phyloP scores from a whole-genome alignment of 371 early-diverging fungal genomes.

The Rhizopus microsporus region DNA sequence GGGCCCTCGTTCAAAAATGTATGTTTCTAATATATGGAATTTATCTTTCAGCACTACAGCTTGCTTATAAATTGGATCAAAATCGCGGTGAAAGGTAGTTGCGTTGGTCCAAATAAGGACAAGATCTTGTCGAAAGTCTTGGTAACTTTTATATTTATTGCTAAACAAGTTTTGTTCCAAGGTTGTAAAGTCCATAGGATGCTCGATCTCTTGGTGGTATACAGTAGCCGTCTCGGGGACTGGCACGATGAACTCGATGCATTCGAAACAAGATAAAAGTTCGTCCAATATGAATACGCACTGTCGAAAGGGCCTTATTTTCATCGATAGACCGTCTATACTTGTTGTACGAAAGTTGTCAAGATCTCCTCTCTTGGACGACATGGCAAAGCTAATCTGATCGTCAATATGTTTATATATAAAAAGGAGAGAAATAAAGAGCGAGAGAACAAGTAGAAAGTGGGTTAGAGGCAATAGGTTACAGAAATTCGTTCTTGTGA shows the following conservation, averaged over 20 bases:
- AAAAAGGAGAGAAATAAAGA: neutral
- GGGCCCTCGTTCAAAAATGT: conserved; percentile 17
- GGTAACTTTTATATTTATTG: conserved; percentile 27
- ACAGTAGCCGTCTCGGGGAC: conserved; percentile 30
- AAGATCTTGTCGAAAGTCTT: conserved; percentile 39
- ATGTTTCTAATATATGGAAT: conserved; percentile 9
- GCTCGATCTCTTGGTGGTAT: conserved; percentile 38
- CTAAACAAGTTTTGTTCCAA: conserved; percentile 32
- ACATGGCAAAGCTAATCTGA: neutral
- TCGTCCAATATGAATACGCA: conserved; percentile 41
- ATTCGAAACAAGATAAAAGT: conserved; percentile 29
- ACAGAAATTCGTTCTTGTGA: neutral
- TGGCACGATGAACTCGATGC: conserved; percentile 39
- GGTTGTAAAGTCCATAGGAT: conserved; percentile 47
- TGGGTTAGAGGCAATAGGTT: no score
- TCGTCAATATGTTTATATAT: neutral
- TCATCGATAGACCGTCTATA: conserved; percentile 12
- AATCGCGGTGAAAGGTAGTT: conserved; percentile 33
- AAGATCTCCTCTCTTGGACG: neutral
- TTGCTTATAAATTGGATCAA: conserved; percentile 36
- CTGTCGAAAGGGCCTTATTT: conserved; percentile 21
- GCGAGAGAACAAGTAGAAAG: no score
- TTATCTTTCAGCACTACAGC: conserved; percentile 24
- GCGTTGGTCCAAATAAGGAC: conserved; percentile 47
- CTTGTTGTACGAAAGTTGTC: neutral